Percentiles rank a stretch among this genome's conserved stretches.
phyloP scores from a whole-genome alignment of 2,329 filamentous ascomycete genomes.

The Zymoseptoria crescenta region DNA sequence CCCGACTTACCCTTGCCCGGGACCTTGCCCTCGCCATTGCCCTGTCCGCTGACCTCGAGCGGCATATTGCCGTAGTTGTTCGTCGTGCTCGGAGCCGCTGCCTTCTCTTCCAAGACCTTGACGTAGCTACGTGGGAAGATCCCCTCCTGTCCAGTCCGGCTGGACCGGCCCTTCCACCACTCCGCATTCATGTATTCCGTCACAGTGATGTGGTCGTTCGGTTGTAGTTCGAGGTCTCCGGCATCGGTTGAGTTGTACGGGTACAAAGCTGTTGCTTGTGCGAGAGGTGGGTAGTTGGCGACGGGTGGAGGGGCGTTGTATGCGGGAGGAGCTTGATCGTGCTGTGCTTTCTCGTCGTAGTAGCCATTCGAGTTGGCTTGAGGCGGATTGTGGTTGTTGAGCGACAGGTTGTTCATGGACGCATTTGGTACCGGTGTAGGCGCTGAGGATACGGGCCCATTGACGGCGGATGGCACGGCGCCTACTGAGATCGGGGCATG shows the following conservation, averaged over 20 bases:
- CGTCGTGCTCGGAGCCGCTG: slow-evolving; percentile 46
- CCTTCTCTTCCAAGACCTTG: slow-evolving; percentile 58
- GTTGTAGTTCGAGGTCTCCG: slow-evolving; percentile 72
- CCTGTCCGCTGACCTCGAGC: slow-evolving; percentile 59
- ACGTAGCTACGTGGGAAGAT: slow-evolving; percentile 96
- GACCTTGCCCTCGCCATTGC: slow-evolving; percentile 41
- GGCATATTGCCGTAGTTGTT: slow-evolving; percentile 57
- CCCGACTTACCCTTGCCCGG: slow-evolving; percentile 56
- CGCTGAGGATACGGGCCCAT: slow-evolving; percentile 7
- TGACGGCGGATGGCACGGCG: slow-evolving; percentile 28
- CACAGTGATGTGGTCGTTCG: slow-evolving; percentile 72
- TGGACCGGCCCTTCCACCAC: slow-evolving; percentile 90
- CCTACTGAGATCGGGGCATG: slow-evolving; percentile 32
- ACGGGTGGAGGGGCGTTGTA: slow-evolving; percentile 44
- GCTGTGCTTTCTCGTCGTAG: slow-evolving; percentile 31
- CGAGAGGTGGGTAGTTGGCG: slow-evolving; percentile 48
- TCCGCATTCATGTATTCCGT: slow-evolving; percentile 92
- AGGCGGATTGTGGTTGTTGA: slow-evolving; percentile 25
- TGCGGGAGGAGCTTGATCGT: slow-evolving; percentile 45
- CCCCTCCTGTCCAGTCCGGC: slow-evolving; percentile 73
- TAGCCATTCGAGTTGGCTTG: slow-evolving; percentile 13
- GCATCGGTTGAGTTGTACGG: slow-evolving; percentile 71
- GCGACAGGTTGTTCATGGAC: slow-evolving; percentile 28
- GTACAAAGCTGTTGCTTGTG: slow-evolving; percentile 74
- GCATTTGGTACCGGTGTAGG: slow-evolving; percentile 19